Evolutionary conservation across 129 eudicot species (phyloP), one percentile per base, ranked within the genome.

Genomic region (Escallonia rubra): DNA sequence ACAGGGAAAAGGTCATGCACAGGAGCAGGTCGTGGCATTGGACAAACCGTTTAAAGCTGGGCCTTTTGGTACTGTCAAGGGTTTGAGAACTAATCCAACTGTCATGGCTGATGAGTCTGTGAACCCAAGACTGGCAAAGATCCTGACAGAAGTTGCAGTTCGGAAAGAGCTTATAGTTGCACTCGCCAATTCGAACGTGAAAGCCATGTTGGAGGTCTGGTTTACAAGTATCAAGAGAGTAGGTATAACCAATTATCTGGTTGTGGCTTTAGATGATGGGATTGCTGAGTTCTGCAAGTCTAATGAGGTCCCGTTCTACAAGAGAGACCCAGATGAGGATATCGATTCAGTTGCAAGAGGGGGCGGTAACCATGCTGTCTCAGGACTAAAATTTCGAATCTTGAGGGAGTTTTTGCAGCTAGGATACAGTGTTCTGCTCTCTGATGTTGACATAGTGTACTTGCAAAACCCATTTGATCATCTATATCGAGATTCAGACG

Each of bases 381-480:
- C 77, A 6, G 65, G 77, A 65, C 44, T 73, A 9, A 73, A 64
- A 51, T 73, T 73, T 42, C 70, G 59, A 0, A 57, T 73, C 38
- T 15, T 73, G 63, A 73, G 77, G 41, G 65, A 73, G 55, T 73
- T 73, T 54, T 72, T 72, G 70, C 64, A 63, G 77, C 51, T 72
- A 3, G 77, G 70, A 42, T 72, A 72, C 65, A 72, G 65, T 23
- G 51, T 72, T 45, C 71, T 72, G 16, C 62, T 72, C 34, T 72
- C 77, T 0, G 71, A 72, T 56, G 48, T 72, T 5, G 70, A 64
- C n/a, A 45, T 64, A 55, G 50, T 64, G 5, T 64, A 56, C 59
- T 7, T 54, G 64, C 54, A 64, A 23, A 72, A 72, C 14, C 77
- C 77, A 4, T 72, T 72, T 64, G 70, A 54, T 57, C 64, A 73